These are phyloP conservation scores for Irpex sp. DNA, from an alignment of 1,284 basidiomycete species.

Conservation along the genomic window DNA sequence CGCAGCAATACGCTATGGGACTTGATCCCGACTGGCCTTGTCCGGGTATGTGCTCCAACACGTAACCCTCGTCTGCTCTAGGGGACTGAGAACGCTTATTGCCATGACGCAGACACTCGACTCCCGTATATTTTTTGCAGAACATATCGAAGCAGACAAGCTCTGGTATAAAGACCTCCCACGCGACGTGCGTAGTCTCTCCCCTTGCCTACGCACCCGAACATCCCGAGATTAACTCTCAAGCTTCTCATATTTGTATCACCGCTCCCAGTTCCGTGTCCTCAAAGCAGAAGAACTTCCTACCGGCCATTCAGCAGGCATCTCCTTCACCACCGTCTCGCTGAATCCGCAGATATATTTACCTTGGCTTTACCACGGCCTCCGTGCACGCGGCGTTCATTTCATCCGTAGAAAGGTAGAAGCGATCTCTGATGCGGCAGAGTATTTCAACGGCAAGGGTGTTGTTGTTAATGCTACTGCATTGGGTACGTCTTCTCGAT, in stretches of 20 bases:
- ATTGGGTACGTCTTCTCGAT: slow-evolving; percentile 34
- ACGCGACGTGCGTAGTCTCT: slow-evolving; percentile 38
- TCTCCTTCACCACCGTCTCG: slow-evolving; percentile 44
- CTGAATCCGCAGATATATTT: slow-evolving; percentile 47
- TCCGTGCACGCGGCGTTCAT: slow-evolving; percentile 29
- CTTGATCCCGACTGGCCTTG: slow-evolving; percentile 44
- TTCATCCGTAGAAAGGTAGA: slow-evolving; percentile 27
- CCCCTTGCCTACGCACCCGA: not conserved
- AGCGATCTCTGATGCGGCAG: slow-evolving; percentile 40
- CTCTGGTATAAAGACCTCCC: slow-evolving; percentile 53
- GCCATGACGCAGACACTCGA: slow-evolving; percentile 36
- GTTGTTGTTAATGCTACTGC: slow-evolving; percentile 47
- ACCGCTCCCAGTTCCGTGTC: slow-evolving; percentile 32
- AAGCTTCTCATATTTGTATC: not conserved
- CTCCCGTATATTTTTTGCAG: slow-evolving; percentile 36
- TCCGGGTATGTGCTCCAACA: slow-evolving; percentile 32
- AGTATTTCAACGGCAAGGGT: slow-evolving; percentile 31
- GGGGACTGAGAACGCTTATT: too few relatives aligned
- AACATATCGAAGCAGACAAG: slow-evolving; percentile 24
- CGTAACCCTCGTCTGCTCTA: too few relatives aligned
- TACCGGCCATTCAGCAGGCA: slow-evolving; percentile 31
- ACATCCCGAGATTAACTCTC: too few relatives aligned
- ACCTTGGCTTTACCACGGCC: slow-evolving; percentile 42
- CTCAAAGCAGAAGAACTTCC: slow-evolving; percentile 34
- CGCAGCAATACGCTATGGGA: slow-evolving; percentile 44